Evolutionary conservation across 768 basidiomycete species (phyloP), one percentile per base, ranked within the genome.

Genomic region (Gyrodon lividus): DNA sequence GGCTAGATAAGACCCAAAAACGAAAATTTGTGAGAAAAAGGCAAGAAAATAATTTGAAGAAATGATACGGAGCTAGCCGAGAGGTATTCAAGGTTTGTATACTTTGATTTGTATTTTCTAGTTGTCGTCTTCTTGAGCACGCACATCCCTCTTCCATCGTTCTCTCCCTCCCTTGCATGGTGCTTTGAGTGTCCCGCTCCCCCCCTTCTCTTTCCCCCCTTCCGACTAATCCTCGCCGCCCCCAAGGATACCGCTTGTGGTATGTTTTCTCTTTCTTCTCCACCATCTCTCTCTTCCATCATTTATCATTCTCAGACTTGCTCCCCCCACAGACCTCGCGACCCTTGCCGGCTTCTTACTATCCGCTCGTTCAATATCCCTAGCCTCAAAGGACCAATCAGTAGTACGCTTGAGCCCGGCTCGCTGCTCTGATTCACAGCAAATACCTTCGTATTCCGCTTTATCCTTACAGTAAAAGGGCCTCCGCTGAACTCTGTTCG

Each of bases 321-420:
- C 48, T 28, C 3, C 19, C 48, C 38, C 42, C 31, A 35, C 63
- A 89, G 86, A 81, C 80, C 89, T 92, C 89, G 89, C 89, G 89
- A 92, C 89, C 89, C 90, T 92, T 91, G 84, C 78, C 87, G 87
- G 86, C 84, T 74, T 80, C 87, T 77, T 71, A 73, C 71, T 59
- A 60, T 65, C 80, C 86, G 78, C 72, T 71, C 59, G 55, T 51
- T 58, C 58, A 54, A 57, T 59, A 59, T 60, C 64, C 55, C 59
- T 57, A 46, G 40, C 59, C 61, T 68, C 69, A 68, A 70, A 71
- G 67, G 65, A 70, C 64, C 66, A 60, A 70, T 63, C 69, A 72
- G 69, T 72, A 67, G 69, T 70, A 66, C 82, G 84, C 84, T 86
- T 82, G 84, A 86, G 87, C 79, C 67, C 74, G 67, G 79, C 84